These are phyloP conservation scores for Iris pallida DNA, from an alignment of 116 monocot genomes.

Conservation along the genomic window DNA sequence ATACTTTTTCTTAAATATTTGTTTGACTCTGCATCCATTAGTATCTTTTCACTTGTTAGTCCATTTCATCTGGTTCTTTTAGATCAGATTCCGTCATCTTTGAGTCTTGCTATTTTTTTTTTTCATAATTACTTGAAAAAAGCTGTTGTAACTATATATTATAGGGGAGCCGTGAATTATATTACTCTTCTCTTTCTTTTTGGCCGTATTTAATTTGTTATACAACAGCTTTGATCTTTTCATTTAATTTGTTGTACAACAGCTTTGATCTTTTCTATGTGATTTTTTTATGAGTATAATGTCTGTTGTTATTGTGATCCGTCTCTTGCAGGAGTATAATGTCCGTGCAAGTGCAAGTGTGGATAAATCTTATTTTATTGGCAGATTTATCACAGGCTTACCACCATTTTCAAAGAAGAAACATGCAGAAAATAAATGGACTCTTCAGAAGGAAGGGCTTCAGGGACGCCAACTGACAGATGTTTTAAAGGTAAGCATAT, in stretches of 20 bases:
- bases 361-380: slow-evolving; percentile 82
- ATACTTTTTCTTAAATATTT: too few relatives aligned
- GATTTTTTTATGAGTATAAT: not conserved
- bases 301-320: slow-evolving; percentile 5
- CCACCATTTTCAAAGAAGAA: slow-evolving; percentile 94
- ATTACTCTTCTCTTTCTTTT: too few relatives aligned
- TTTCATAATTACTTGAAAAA: too few relatives aligned
- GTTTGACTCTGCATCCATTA: too few relatives aligned
- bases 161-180: too few relatives aligned
- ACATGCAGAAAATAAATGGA: slow-evolving; percentile 89
- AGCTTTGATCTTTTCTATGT: not conserved
- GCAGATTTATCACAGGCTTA: slow-evolving; percentile 84
- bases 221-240: not conserved
- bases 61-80: too few relatives aligned
- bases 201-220: too few relatives aligned
- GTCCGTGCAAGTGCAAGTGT: slow-evolving; percentile 68
- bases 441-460: slow-evolving; percentile 86
- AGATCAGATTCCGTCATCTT: too few relatives aligned
- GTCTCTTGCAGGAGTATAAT: slow-evolving; percentile 71
- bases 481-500: slow-evolving; percentile 46
- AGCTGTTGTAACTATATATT: too few relatives aligned
- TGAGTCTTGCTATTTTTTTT: too few relatives aligned
- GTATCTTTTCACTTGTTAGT: too few relatives aligned
- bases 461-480: slow-evolving; percentile 87
- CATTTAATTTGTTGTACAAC: not conserved